phyloP scores from a whole-genome alignment of 2,329 filamentous ascomycete genomes.

The Macrophomina pseudophaseolina region DNA sequence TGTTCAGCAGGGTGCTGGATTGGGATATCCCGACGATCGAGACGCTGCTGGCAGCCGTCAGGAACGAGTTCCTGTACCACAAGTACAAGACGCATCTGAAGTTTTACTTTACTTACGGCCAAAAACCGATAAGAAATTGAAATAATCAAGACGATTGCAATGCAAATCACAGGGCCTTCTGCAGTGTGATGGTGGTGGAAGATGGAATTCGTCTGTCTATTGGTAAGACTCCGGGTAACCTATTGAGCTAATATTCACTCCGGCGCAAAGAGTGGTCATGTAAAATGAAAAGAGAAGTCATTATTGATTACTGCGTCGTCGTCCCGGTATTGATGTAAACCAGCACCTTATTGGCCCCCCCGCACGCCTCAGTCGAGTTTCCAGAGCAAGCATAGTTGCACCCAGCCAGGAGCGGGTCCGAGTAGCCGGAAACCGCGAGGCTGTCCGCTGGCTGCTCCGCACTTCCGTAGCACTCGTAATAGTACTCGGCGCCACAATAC shows the following conservation, averaged over 20 bases:
- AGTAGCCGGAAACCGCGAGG: background rate
- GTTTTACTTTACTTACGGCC: conserved; percentile 43
- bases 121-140: conserved; percentile 33
- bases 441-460: conserved; percentile 32
- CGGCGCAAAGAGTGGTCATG: background rate
- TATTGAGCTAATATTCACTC: too few relatives aligned
- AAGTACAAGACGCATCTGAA: conserved; percentile 40
- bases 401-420: conserved; percentile 1
- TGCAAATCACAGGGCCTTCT: background rate
- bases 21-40: conserved; percentile 43
- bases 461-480: conserved; percentile 42
- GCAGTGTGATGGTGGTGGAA: background rate
- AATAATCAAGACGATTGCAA: background rate
- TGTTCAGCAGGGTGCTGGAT: conserved; percentile 42
- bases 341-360: conserved; percentile 4
- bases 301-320: background rate
- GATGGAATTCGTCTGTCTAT: too few relatives aligned
- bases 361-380: conserved; percentile 20
- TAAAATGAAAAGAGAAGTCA: background rate
- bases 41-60: conserved; percentile 41
- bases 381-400: conserved; percentile 21
- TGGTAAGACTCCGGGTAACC: too few relatives aligned
- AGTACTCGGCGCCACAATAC: conserved; percentile 38
- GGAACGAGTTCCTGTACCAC: conserved; percentile 37
- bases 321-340: conserved; percentile 16